Base-by-base conservation (phyloP, 176 grass and related monocot species). In the Zoysia japonica region DNA sequence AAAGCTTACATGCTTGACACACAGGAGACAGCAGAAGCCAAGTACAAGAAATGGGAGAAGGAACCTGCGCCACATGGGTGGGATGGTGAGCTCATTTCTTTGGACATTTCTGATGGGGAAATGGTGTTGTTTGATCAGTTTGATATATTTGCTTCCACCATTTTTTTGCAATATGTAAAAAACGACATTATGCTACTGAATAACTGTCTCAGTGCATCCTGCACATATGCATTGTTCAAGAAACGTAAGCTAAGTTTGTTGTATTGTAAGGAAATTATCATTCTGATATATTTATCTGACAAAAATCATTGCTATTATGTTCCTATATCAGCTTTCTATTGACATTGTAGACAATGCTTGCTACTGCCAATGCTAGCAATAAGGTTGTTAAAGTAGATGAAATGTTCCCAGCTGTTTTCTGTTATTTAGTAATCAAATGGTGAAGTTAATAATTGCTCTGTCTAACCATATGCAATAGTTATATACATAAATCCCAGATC, bases 11-110 rank as follows among this genome's bases (percentile, higher is more conserved):
- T 98, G 96, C 96, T 98, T 70, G 92, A 98, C 78, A 98, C 90
- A 20, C 90, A 98, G 74, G 92, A 91, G 45, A 84, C 71, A 0
- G 96, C 96, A 17, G 80, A 98, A 91, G 45, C 48, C 1, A 98
- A 98, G 70, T 95, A 98, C 67, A 98, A 98, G 79, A 98, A 95
- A 77, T 94, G 96, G 92, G 96, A 98, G 75, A 98, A 95, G 57
- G 96, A 93, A 49, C 92, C 96, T 36, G 92, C 96, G 37, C 92
- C 96, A 20, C 74, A 89, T 60, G 90, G 90, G n/a, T 99, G 92
- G 96, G 92, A 98, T 72, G 96, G 96, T 94, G 88, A 85, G 90
- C 14, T 63, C 36, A 42, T 65, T 28, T 56, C 2, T 10, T 70
- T 10, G 45, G 7, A 47, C 1, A 11, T 57, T 0, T 54, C 6